These are phyloP conservation scores for Claviceps sp. DNA, from an alignment of 2,329 filamentous ascomycete species.

Conservation along the genomic window DNA sequence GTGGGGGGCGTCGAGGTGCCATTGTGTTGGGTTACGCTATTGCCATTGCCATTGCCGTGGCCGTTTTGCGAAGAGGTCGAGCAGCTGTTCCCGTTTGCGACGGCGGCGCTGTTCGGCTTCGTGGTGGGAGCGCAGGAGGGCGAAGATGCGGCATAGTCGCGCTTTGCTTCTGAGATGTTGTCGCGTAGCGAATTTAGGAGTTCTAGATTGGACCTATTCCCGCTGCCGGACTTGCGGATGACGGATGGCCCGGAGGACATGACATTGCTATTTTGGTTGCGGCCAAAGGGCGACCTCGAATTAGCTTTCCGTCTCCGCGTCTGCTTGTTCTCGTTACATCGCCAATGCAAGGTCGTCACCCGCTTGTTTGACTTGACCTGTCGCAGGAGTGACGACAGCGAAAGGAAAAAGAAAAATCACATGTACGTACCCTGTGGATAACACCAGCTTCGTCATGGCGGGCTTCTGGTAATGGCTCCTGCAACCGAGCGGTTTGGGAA, in stretches of 20 bases:
- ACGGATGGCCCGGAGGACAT: constrained; percentile 75
- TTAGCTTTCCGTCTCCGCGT: no score
- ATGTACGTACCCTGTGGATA: constrained; percentile 66
- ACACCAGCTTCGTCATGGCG: constrained; percentile 62
- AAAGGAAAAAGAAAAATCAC: not conserved
- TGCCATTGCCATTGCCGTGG: constrained; percentile 12
- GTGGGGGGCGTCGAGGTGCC: constrained; percentile 13
- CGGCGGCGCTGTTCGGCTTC: constrained; percentile 15
- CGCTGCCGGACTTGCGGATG: constrained; percentile 59
- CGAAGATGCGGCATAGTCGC: constrained; percentile 34
- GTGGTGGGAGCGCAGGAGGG: constrained; percentile 2
- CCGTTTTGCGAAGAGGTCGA: constrained; percentile 8
- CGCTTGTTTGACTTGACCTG: not conserved
- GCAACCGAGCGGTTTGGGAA: not conserved
- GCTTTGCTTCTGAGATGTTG: constrained; percentile 65
- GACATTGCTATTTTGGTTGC: constrained; percentile 47
- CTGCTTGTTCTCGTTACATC: not conserved
- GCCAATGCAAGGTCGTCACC: not conserved
- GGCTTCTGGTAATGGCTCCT: not conserved
- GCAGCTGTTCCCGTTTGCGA: constrained; percentile 14
- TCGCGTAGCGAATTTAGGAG: constrained; percentile 76
- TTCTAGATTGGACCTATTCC: constrained; percentile 80
- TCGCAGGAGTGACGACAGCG: not conserved
- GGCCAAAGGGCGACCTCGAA: not conserved
- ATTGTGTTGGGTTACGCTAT: constrained; percentile 13